These are phyloP conservation scores for Paecilomyces sp. DNA, from an alignment of 2,329 filamentous ascomycete genomes.

Conservation along the genomic window DNA sequence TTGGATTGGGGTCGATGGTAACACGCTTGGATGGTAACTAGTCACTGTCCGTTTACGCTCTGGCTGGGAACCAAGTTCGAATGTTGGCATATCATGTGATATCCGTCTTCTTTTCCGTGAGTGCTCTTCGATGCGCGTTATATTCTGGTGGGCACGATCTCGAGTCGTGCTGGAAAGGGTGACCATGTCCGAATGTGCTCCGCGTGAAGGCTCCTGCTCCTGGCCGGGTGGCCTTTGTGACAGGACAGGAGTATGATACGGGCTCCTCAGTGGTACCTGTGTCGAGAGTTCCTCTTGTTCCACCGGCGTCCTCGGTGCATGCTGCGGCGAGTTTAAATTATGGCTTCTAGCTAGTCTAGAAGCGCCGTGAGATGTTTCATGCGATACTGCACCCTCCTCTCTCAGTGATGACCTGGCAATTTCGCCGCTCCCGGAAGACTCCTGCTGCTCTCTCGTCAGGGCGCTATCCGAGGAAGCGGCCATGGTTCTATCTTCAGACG, in stretches of 20 bases:
- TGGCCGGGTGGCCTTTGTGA: not conserved
- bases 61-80: not conserved
- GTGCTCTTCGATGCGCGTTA: slow-evolving; percentile 2
- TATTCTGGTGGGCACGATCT: not conserved
- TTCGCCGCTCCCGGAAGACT: not conserved
- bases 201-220: not conserved
- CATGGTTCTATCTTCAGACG: not conserved
- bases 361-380: not conserved
- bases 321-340: not conserved
- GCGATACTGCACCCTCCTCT: not conserved
- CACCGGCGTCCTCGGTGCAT: not conserved
- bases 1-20: slow-evolving; percentile 2
- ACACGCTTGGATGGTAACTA: slow-evolving; percentile 1
- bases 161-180: not conserved
- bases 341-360: not conserved
- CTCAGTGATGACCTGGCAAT: not conserved
- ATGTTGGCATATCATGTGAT: not conserved
- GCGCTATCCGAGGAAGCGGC: not conserved
- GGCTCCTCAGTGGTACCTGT: not conserved
- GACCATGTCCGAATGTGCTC: not conserved
- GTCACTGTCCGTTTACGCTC: slow-evolving; percentile 5
- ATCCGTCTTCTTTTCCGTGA: slow-evolving; percentile 1
- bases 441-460: not conserved
- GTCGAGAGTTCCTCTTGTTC: not conserved
- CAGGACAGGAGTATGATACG: not conserved